Base-by-base conservation (phyloP, 305 asterid species). In the Ilex paraguariensis region DNA sequence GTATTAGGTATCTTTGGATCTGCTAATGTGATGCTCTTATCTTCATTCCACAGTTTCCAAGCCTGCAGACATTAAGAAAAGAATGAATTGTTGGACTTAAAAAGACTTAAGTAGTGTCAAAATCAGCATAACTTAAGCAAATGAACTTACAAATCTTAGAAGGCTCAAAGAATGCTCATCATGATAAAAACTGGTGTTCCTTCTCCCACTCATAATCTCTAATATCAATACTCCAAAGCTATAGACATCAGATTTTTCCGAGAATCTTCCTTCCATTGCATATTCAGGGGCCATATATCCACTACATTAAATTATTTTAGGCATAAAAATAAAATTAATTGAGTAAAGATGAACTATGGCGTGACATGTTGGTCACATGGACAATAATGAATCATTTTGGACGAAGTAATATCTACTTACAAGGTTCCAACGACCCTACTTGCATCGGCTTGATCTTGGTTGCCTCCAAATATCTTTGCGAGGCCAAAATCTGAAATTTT, bases 251-350 rank as follows among this genome's bases (percentile, higher is more conserved):
- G 81, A 76, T 50, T 72, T 76, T 64, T 71, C 81, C 13, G 77
- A 76, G 60, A 76, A 72, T 62, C 65, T 67, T 31, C 81, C 77
- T 0, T 69, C 16, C 16, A 71, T 64, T 61, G 77, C 77, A 62
- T 76, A 76, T 60, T 76, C 77, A 14, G 77, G 81, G 30, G 77
- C 72, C 77, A 72, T 76, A 40, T 76, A 72, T n/a, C 68, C 68
- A 61, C 76, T 71, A 36, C 4, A 36, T 36, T 36, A 36, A 36
- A 36, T 36, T 36, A 36, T 36, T 36, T 36, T 17, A 54, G 1
- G 31, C 16, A 3, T 10, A 2, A 46, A 46, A 46, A 0, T 46
- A 46, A 46, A 46, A 36, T 36, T 1, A 3, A 7, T 46, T 13
- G 52, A 7, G 52, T 11, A 10, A 21, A 10, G 52, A 3, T 46